Evolutionary conservation across 1,284 basidiomycete genomes (phyloP).

Genomic region (Trametes hirsuta): DNA sequence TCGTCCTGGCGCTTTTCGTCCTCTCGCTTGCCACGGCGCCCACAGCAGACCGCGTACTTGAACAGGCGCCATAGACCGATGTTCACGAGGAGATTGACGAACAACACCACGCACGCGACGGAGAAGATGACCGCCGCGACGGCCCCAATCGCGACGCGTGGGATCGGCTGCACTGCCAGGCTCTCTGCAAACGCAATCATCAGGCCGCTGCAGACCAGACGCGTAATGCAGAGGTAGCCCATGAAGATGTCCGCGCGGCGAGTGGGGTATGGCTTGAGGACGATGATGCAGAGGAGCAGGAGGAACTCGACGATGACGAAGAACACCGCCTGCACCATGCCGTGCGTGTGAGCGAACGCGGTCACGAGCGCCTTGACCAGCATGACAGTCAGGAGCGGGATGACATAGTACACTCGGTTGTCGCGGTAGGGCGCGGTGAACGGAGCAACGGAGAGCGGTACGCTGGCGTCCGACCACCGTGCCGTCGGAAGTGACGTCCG

Average conservation of each 20-base stretch:
- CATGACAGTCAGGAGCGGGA: conserved; percentile 56
- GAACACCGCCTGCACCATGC: conserved; percentile 72
- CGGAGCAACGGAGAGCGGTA: conserved; percentile 44
- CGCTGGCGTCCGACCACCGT: conserved; percentile 5
- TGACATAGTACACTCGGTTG: conserved; percentile 60
- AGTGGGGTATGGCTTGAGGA: conserved; percentile 59
- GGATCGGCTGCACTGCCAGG: conserved; percentile 65
- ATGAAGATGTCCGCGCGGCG: conserved; percentile 63
- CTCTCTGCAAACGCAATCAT: conserved; percentile 70
- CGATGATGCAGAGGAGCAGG: conserved; percentile 56
- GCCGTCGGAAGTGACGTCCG: conserved; percentile 41
- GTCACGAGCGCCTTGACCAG: conserved; percentile 74
- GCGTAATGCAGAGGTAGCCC: conserved; percentile 63
- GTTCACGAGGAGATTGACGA: conserved; percentile 59
- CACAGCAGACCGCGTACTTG: conserved; percentile 24
- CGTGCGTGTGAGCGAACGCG: conserved; percentile 67
- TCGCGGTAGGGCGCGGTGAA: conserved; percentile 60
- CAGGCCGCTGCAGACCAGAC: conserved; percentile 64
- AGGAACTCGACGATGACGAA: conserved; percentile 72
- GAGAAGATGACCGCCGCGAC: conserved; percentile 65
- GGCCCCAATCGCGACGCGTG: conserved; percentile 75
- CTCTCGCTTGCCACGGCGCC: conserved; percentile 17
- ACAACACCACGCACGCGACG: conserved; percentile 59
- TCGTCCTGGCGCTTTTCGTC: conserved; percentile 24
- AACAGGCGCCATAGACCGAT: conserved; percentile 38